A percentile compares a stretch with the other conserved stretches of the same genome.
These are phyloP conservation scores for Fusarium sp. DNA, from an alignment of 2,329 filamentous ascomycete species.

Conservation along the genomic window DNA sequence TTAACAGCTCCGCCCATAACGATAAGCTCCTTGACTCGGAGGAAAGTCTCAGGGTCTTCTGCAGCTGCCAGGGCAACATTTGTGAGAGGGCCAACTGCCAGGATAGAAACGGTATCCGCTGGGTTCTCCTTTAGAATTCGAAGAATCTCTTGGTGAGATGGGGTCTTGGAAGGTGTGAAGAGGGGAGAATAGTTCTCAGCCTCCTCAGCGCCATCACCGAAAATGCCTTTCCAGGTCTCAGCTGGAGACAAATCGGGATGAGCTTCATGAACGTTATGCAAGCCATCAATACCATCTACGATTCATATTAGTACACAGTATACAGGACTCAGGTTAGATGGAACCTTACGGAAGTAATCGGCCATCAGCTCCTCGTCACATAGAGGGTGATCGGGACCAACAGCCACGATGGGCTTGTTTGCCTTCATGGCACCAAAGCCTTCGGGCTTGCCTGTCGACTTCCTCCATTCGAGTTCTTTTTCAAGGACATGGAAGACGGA, in stretches of 20 bases:
- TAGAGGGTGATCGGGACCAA: constrained; percentile 87
- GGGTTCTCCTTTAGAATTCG: constrained; percentile 85
- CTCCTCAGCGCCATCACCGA: constrained; percentile 57
- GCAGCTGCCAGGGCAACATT: constrained; percentile 91
- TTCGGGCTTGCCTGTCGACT: constrained; percentile 70
- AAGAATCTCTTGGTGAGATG: constrained; percentile 89
- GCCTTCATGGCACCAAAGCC: constrained; percentile 79
- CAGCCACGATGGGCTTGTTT: constrained; percentile 84
- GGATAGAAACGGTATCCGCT: constrained; percentile 85
- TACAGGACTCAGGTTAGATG: background rate
- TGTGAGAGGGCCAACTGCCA: constrained; percentile 91
- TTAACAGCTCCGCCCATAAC: constrained; percentile 94
- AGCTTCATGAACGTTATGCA: constrained; percentile 79
- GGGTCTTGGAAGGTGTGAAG: constrained; percentile 81
- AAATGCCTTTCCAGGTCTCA: constrained; percentile 80
- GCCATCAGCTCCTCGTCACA: constrained; percentile 84
- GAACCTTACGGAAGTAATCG: constrained; percentile 85
- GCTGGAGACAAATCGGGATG: constrained; percentile 79
- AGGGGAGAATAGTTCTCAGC: constrained; percentile 62
- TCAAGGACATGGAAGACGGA: constrained; percentile 93
- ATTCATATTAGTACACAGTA: constrained; percentile 16
- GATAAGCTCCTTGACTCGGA: constrained; percentile 88
- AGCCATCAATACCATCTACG: constrained; percentile 78
- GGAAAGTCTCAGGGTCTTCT: constrained; percentile 88
- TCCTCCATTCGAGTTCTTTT: constrained; percentile 87